Base-by-base conservation (phyloP, 257 asterid species). In the Paraleonurus japonicus region DNA sequence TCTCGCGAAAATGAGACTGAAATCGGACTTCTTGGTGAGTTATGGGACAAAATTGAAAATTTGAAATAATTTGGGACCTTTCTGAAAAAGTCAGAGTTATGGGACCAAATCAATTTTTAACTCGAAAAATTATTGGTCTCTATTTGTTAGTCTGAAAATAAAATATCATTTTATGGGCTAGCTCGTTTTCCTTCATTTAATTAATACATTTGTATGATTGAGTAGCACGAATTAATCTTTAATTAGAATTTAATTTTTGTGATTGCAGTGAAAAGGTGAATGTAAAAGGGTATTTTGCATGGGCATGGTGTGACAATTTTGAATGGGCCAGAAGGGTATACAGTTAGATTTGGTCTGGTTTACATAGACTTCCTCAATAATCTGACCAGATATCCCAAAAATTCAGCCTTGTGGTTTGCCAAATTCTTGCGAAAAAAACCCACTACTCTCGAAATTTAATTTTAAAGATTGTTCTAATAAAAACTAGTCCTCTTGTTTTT, bases 231-330 rank as follows among this genome's bases (percentile, higher is more conserved):
- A 7, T n/a, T n/a, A n/a, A n/a, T 45, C 2, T 12, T 28, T 20
- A 12, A 4, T 53, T 70, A 35, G 0, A 19, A 5, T 20, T 24
- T 9, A 50, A 2, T 28, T 61, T 69, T 9, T 61, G 30, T 50
- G 27, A 7, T 70, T 61, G 74, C 75, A 75, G 81, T n/a, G 81
- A 71, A 64, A 54, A 54, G 2, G 83, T 78, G 65, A 68, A 81
- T 15, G 82, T 85, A 0, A 73, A 75, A 65, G 95, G 89, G 2
- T 88, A 78, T 79, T 88, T 85, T 48, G 79, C 72, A 5, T 88
- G 89, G 88, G 48, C 95, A 13, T 78, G 82, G 62, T 55, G 86
- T 27, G 89, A 85, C 78, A 82, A 79, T 7, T 83, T 75, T 45
- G 85, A 83, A 41, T 80, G 85, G 83, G 9, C 6, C 8, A n/a